Evolutionary conservation across 2,329 filamentous ascomycete species (phyloP), one percentile per base, ranked within the genome.

Genomic region (Apiospora koreana): DNA sequence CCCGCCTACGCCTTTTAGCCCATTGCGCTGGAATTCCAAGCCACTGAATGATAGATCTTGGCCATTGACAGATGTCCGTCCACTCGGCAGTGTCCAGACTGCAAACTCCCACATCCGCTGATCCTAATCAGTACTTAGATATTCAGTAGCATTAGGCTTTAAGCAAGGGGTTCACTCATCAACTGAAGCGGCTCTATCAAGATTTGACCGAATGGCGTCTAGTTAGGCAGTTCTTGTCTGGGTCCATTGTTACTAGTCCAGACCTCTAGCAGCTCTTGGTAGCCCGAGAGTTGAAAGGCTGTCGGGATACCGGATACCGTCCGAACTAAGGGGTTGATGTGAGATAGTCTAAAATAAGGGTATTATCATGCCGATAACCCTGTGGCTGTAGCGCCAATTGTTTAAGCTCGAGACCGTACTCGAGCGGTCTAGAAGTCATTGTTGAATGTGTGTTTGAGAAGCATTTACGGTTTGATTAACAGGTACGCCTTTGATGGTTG

Each of bases 391-490:
- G 50, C 50, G 50, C 50, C 50, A 3, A 58, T 58, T 58, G 50
- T 58, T 58, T 58, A 18, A 31, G 28, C 28, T 58, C 50, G 50
- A 31, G 25, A 18, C 28, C 28, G 50, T 18, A 7, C 50, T 58
- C 50, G 50, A 58, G 28, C 50, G 50, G 28, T 58, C 28, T 58
- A 58, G 50, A 58, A 21, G 50, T 58, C 18, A 58, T 58, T 58
- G 6, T 21, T 9, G 16, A 21, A 35, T 58, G 50, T 58, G 50
- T 58, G 50, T 31, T 21, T 35, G 28, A 35, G 50, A 21, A 21
- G 50, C 50, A 21, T 58, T 58, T 58, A 58, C 50, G 16, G 50
- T 58, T 58, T 58, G 25, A 58, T 58, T 58, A 58, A 58, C 18
- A 31, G 50, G 25, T 10, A 7, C 50, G 28, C 50, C 50, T 58